Evolutionary conservation across 164 flowering plant genomes (phyloP), one percentile per base, ranked within the genome.

Genomic region (Umbilicus rupestris): DNA sequence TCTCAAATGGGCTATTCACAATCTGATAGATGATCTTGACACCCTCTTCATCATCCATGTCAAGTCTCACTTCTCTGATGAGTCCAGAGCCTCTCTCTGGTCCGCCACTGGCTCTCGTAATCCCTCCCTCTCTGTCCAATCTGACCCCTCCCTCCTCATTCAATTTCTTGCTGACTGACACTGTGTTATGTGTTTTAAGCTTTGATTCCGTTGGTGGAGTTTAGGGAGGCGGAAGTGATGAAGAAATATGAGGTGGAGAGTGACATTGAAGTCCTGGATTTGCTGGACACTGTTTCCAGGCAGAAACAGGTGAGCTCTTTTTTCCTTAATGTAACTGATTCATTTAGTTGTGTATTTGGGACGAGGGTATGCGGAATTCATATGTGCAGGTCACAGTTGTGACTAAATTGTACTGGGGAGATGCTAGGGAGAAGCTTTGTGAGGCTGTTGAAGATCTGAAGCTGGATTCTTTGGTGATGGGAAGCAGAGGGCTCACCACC

Each of bases 381-480:
- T 31, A 41, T 26, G 55, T 68, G 35, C 35, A 92, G 98, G 76
- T 81, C 47, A 78, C 59, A 0, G 73, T 89, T 20, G 81, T 89
- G 22, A 59, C 83, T 5, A 94, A 90, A 69, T 26, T 94, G n/a
- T 91, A 86, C 64, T 89, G 92, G 92, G 97, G 98, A 70, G 83
- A 82, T 64, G 79, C 85, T 0, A 82, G 85, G 39, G 83, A 82
- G 72, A 78, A 78, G 75, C 50, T 82, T 3, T 41, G 71, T 3
- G 74, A 77, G 19, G 82, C 80, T 0, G 55, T 75, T 64, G 79
- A 78, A 65, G 83, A 75, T 73, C 80, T 82, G 47, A 78, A 78
- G 37, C 73, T 82, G 57, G 83, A 82, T 58, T 74, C 76, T 60
- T 15, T 82, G 65, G 83, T 80, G 10, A 77, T 82, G 78, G 85